A percentile compares a stretch with the other conserved stretches of the same genome.
Conservation (phyloP, 2,329 filamentous ascomycete species). For the Fusarium acutatum region DNA sequence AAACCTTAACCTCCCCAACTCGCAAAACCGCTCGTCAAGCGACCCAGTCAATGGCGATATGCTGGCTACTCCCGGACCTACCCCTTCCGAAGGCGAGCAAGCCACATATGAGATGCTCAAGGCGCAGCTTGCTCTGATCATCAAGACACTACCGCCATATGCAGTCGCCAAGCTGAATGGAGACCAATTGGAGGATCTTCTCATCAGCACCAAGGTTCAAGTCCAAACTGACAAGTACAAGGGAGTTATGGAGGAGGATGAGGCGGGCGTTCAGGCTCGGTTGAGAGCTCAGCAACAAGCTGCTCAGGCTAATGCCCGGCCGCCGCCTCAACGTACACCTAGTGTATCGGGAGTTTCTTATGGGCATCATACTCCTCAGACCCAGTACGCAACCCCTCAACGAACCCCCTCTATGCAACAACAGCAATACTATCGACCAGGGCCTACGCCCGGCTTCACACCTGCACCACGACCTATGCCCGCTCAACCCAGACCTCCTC, state of each 20-base stretch:
- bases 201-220: slow-evolving; percentile 81
- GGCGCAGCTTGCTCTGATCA: slow-evolving; percentile 76
- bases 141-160: slow-evolving; percentile 81
- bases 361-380: slow-evolving; percentile 53
- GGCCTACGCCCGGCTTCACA: slow-evolving; percentile 53
- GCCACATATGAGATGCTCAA: slow-evolving; percentile 77
- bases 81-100: slow-evolving; percentile 70
- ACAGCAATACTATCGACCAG: slow-evolving; percentile 56
- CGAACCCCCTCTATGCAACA: slow-evolving; percentile 56
- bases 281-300: slow-evolving; percentile 50
- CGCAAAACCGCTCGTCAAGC: slow-evolving; percentile 66
- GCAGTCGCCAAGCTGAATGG: slow-evolving; percentile 87
- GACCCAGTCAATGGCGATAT: slow-evolving; percentile 74
- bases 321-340: slow-evolving; percentile 50
- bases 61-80: slow-evolving; percentile 71
- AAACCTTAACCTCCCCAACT: slow-evolving; percentile 73
- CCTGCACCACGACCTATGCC: slow-evolving; percentile 50
- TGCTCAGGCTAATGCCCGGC: slow-evolving; percentile 48
- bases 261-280: slow-evolving; percentile 65
- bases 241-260: slow-evolving; percentile 86
- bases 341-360: slow-evolving; percentile 52
- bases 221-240: slow-evolving; percentile 77
- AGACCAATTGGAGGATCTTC: slow-evolving; percentile 82
- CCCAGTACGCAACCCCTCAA: slow-evolving; percentile 58
- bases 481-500: slow-evolving; percentile 49